A percentile compares a stretch with the other conserved stretches of the same genome.
Conservation (phyloP, 306 rosid genomes). For the Mucuna pruriens region DNA sequence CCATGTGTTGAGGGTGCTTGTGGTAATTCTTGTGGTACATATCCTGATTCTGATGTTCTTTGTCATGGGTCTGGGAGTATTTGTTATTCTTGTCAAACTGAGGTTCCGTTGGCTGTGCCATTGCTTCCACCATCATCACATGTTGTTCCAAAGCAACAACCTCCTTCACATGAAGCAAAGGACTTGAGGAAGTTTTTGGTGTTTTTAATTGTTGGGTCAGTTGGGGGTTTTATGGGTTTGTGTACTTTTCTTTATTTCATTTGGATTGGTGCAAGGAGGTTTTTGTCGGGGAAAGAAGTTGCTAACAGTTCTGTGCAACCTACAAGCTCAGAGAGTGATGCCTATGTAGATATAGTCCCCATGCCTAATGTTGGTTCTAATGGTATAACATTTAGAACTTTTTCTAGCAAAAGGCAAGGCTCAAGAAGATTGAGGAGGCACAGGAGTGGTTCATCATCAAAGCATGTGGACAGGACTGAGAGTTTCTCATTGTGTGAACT, state of each 20-base stretch:
- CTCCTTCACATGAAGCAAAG: not conserved
- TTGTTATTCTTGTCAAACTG: constrained; percentile 42
- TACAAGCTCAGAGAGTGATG: constrained; percentile 39
- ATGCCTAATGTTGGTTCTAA: constrained; percentile 22
- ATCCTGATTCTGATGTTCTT: constrained; percentile 48
- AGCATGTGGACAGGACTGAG: constrained; percentile 44
- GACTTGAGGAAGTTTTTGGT: constrained; percentile 4
- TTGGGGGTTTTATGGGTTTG: constrained; percentile 48
- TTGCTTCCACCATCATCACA: constrained; percentile 27
- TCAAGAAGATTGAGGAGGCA: constrained; percentile 43
- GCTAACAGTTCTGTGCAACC: constrained; percentile 41
- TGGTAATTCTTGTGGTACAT: constrained; percentile 42
- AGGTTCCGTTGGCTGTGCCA: constrained; percentile 47
- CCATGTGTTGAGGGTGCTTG: constrained; percentile 47
- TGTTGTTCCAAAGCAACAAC: not conserved
- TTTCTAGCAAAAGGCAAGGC: constrained; percentile 40
- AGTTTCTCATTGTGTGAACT: constrained; percentile 45
- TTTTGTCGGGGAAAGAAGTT: constrained; percentile 14
- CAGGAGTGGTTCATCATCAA: constrained; percentile 50
- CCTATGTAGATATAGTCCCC: constrained; percentile 33
- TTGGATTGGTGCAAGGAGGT: constrained; percentile 38
- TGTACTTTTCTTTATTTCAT: constrained; percentile 44
- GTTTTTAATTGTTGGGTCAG: constrained; percentile 47
- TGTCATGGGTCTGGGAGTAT: constrained; percentile 50
- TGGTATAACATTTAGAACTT: constrained; percentile 37